Base-by-base conservation (phyloP, 2,329 filamentous ascomycete genomes). In the Xylariales sp. region DNA sequence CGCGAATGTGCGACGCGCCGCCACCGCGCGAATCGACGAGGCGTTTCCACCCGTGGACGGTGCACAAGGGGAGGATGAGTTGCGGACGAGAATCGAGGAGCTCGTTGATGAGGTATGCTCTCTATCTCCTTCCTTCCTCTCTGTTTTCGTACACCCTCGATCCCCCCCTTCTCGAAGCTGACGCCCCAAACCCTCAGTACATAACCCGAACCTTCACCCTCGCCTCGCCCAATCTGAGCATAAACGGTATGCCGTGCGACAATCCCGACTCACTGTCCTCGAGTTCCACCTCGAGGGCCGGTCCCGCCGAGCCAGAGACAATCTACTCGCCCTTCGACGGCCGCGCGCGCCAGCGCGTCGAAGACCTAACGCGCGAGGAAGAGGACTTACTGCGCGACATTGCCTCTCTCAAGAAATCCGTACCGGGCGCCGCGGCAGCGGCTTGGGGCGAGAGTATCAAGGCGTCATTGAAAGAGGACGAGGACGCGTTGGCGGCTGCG, bases 1-100 rank as follows among this genome's bases (percentile, higher is more conserved):
- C 52, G 66, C 73, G 49, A 86, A 86, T 56, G 78, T 87, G 48
- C 80, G 81, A 56, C 73, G 73, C 60, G 80, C 82, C 43, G 85
- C 86, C 9, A 71, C 75, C 32, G 74, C 78, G 53, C 84, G 80
- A 58, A 74, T 91, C 45, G 72, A 81, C 60, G 73, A 76, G 51
- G 79, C 78, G 38, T 80, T 90, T 42, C 86, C 86, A 18, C 78
- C 78, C 0, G 74, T 81, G 22, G 77, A 78, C 31, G 69, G 59
- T 44, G 61, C 44, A 31, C 58, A 57, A 10, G 65, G 64, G 15
- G 73, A 76, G 44, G 79, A 82, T 56, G 73, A 76, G 47, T 60
- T 83, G 53, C 69, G 80, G 41, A 67, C 68, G 46, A 66, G 72
- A 37, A 81, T 84, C 16, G 79, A 82, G 52, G 61, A 68, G 47